Evolutionary conservation across 1,139 yeast species (phyloP), one percentile per base, ranked within the genome.

Genomic region (Tardiomyces blankii): DNA sequence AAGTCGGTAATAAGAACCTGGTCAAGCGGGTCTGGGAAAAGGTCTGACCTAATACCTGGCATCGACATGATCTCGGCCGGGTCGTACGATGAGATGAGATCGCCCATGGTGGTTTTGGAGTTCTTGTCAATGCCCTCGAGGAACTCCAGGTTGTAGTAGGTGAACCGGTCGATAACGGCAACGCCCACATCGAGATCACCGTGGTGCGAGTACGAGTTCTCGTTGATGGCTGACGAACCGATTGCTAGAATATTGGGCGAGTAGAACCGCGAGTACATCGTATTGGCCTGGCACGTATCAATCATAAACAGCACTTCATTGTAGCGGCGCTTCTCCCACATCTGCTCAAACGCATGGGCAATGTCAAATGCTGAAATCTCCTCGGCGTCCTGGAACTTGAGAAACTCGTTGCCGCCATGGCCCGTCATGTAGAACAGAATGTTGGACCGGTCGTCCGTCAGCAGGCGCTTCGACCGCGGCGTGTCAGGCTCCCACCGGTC

Each of bases 241-340:
- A 91, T 94, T 0, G 96, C 88, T 48, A 91, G 69, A 42, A 91
- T 78, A 61, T 91, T 89, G 38, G 98, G 98, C 9, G 96, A 84
- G 61, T 88, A 88, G 61, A 89, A 82, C 60, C 84, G 77, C 48
- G 93, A 82, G 65, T 85, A 91, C 98, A 91, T 91, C 18, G 98
- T 87, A 65, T 91, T 91, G 28, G 98, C 98, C 67, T 91, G 98
- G 63, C 99, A 91, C 0, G 99, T 91, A 63, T 91, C 99, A 53
- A 91, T 85, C 97, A 91, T 91, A 65, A 91, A 91, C 60, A 91
- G 78, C 40, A 91, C 86, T 68, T 93, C 98, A 58, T 89, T 88
- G 66, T 91, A 91, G 47, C 98, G 73, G 58, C 84, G 83, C 75
- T 89, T 89, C 61, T 91, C 96, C 67, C 86, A 78, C 98, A 91